phyloP scores from a whole-genome alignment of 1,284 basidiomycete genomes.

The Macrocybe sp. region DNA sequence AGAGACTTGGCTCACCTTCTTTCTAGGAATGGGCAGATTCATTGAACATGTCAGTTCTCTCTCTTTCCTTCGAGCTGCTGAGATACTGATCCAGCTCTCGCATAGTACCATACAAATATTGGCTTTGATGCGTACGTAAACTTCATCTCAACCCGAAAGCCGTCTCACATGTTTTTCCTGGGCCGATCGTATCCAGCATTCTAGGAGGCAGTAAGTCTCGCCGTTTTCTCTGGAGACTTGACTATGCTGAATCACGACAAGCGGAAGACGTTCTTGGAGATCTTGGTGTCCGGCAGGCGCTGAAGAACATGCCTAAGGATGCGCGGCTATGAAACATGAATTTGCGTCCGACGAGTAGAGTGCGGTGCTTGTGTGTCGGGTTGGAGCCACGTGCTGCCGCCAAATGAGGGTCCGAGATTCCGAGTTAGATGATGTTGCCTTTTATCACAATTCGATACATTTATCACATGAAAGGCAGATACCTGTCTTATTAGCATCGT shows the following conservation, averaged over 20 bases:
- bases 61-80: not conserved
- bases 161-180: conserved; percentile 2
- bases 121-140: conserved; percentile 46
- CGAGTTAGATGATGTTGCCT: too few relatives aligned
- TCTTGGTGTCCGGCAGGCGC: conserved; percentile 51
- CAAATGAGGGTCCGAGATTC: too few relatives aligned
- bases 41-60: conserved; percentile 50
- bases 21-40: conserved; percentile 51
- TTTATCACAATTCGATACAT: too few relatives aligned
- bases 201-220: conserved; percentile 33
- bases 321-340: conserved; percentile 25
- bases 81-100: not conserved
- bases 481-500: too few relatives aligned
- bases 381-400: too few relatives aligned
- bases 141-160: not conserved
- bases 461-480: too few relatives aligned
- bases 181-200: conserved; percentile 19
- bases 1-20: not conserved
- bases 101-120: conserved; percentile 54
- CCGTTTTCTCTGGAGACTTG: not conserved
- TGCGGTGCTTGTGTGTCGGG: too few relatives aligned
- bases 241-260: conserved; percentile 18
- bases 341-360: not conserved
- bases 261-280: conserved; percentile 49
- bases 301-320: conserved; percentile 45